These are phyloP conservation scores for Diplodia scrobiculata DNA, from an alignment of 2,329 filamentous ascomycete genomes.

Conservation along the genomic window DNA sequence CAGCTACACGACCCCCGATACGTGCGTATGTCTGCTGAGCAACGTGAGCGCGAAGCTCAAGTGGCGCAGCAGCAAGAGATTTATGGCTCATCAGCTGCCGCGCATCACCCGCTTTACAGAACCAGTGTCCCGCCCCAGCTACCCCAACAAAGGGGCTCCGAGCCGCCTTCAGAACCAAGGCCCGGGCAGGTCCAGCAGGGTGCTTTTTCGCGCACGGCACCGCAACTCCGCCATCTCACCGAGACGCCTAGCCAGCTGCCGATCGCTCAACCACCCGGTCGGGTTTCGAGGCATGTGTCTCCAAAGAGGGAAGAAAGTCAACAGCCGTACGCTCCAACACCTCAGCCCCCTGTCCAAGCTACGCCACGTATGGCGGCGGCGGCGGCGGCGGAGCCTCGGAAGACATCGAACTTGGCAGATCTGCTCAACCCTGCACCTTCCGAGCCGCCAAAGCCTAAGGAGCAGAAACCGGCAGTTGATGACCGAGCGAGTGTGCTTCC, in stretches of 20 bases:
- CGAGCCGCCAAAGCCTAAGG: conserved; percentile 18
- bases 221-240: conserved; percentile 36
- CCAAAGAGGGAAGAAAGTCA: conserved; percentile 25
- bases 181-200: conserved; percentile 38
- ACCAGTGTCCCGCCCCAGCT: conserved; percentile 33
- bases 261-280: conserved; percentile 29
- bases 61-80: conserved; percentile 9
- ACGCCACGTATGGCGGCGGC: conserved; percentile 15
- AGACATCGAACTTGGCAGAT: conserved; percentile 44
- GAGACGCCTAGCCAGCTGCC: conserved; percentile 34
- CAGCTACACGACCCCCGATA: conserved; percentile 24
- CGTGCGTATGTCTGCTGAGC: conserved; percentile 10
- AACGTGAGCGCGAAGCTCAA: conserved; percentile 26
- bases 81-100: conserved; percentile 7
- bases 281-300: conserved; percentile 9
- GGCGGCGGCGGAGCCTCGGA: conserved; percentile 37
- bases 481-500: conserved; percentile 21
- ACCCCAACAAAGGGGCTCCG: conserved; percentile 30
- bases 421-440: conserved; percentile 39
- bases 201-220: conserved; percentile 24
- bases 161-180: conserved; percentile 39
- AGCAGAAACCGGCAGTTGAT: conserved; percentile 15
- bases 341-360: conserved; percentile 13
- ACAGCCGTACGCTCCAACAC: conserved; percentile 9
- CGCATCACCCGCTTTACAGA: conserved; percentile 34